Base-by-base conservation (phyloP, 2,329 filamentous ascomycete species). In the Hyphodiscus sp. region DNA sequence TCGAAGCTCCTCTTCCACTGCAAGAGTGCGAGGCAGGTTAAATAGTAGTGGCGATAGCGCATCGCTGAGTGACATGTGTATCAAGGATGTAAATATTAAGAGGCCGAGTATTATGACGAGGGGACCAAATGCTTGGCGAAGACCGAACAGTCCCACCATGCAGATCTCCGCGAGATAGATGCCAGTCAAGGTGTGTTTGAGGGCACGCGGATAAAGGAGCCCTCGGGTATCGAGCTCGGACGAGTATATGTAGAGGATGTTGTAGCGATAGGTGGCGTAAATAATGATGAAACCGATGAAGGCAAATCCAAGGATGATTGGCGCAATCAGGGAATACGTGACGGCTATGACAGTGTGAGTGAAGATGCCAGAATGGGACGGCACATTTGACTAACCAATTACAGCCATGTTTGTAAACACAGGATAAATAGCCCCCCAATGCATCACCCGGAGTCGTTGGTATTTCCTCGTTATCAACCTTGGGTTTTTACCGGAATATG, bases 251-350 rank as follows among this genome's bases (percentile, higher is more conserved):
- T 81, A 86, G 16, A 86, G 71, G 46, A 87, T 65, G 67, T 85
- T 84, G 72, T 86, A 86, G 19, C 80, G 76, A 67, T 82, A 86
- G 55, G 80, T 80, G 57, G 81, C 71, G 66, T 86, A 86, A 70
- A 86, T 83, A 20, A 86, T 68, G 51, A 72, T 79, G 6, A 86
- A 71, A n/a, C 82, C 82, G 42, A 83, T 73, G 13, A 78, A 76
- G 1, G 81, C 81, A 58, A 86, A 86, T 7, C 78, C 79, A 42
- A 86, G 71, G 38, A 86, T 79, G n/a, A 86, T 68, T 3, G 83
- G 83, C 7, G 82, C 81, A 58, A 87, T 83, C 56, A 78, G 79
- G 3, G 82, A 79, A 63, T 87, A 87, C 29, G 78, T 79, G 53
- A 86, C 81, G 13, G 81, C 82, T 77, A 68, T 11, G 64, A 48